Percentiles rank a stretch among this genome's conserved stretches.
Evolutionary conservation across 2,329 filamentous ascomycete genomes (phyloP).

Genomic region (Venturia effusa): DNA sequence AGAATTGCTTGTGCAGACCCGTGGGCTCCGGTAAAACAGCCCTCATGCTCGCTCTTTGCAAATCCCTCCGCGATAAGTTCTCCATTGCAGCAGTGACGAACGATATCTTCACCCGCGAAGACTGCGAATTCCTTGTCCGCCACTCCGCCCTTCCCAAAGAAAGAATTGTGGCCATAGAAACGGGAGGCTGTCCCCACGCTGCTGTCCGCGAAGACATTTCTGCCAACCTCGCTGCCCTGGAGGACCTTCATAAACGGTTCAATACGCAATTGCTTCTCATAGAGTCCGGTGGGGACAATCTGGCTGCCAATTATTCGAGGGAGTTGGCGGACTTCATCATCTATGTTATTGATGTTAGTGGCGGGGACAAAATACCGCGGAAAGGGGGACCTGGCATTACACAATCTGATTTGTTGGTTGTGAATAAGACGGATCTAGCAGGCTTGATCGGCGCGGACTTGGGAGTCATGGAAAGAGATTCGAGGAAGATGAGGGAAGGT

Average conservation of each 20-base stretch:
- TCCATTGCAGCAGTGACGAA: constrained; percentile 94
- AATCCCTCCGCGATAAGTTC: constrained; percentile 66
- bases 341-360: constrained; percentile 95
- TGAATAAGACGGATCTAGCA: constrained; percentile 96
- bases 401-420: constrained; percentile 82
- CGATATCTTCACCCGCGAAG: constrained; percentile 96
- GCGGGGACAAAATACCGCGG: constrained; percentile 90
- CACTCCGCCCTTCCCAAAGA: constrained; percentile 70
- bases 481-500: constrained; percentile 80
- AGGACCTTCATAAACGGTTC: constrained; percentile 76
- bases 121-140: constrained; percentile 91
- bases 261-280: constrained; percentile 78
- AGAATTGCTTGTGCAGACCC: constrained; percentile 46
- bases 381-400: constrained; percentile 97
- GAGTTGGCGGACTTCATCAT: constrained; percentile 97
- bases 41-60: constrained; percentile 88
- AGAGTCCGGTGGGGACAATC: constrained; percentile 90
- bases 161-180: constrained; percentile 93
- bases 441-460: constrained; percentile 85
- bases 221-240: constrained; percentile 83
- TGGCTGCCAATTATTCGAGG: constrained; percentile 90
- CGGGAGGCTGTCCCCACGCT: constrained; percentile 91
- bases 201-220: constrained; percentile 96
- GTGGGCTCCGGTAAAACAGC: constrained; percentile 97
- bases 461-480: constrained; percentile 87